Percentiles rank a stretch among this genome's conserved stretches.
These are phyloP conservation scores for Medicago lupulina DNA, from an alignment of 306 rosid genomes.

Conservation along the genomic window DNA sequence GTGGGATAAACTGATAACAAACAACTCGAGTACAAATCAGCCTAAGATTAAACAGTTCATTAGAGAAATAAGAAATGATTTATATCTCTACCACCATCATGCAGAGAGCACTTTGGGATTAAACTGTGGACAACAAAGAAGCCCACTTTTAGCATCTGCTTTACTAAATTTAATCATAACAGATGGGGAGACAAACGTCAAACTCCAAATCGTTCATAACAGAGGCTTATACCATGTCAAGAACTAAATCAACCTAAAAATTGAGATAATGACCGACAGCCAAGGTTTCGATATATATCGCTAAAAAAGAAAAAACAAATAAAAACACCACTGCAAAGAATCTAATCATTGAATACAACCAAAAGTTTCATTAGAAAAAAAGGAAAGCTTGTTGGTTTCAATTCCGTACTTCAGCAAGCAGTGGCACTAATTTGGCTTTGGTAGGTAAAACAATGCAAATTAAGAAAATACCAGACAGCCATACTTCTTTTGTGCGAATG, in stretches of 20 bases:
- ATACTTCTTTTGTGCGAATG: background rate
- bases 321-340: background rate
- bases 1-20: background rate
- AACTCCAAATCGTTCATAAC: background rate
- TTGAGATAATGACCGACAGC: background rate
- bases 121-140: constrained; percentile 1
- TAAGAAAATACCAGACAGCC: background rate
- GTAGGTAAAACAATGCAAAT: constrained; percentile 15
- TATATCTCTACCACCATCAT: constrained; percentile 12
- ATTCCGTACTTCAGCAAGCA: background rate
- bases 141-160: no score
- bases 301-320: constrained; percentile 8
- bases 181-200: background rate
- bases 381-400: background rate
- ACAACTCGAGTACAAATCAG: background rate
- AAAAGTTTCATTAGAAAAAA: background rate
- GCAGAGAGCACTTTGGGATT: constrained; percentile 20
- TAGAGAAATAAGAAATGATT: constrained; percentile 22
- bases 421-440: constrained; percentile 14
- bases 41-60: background rate
- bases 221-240: background rate
- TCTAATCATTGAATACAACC: constrained; percentile 3
- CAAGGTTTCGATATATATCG: background rate
- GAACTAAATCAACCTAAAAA: constrained; percentile 16
- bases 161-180: no score